Base-by-base conservation (phyloP, 2,329 filamentous ascomycete genomes). In the Scytalidium lignicola region DNA sequence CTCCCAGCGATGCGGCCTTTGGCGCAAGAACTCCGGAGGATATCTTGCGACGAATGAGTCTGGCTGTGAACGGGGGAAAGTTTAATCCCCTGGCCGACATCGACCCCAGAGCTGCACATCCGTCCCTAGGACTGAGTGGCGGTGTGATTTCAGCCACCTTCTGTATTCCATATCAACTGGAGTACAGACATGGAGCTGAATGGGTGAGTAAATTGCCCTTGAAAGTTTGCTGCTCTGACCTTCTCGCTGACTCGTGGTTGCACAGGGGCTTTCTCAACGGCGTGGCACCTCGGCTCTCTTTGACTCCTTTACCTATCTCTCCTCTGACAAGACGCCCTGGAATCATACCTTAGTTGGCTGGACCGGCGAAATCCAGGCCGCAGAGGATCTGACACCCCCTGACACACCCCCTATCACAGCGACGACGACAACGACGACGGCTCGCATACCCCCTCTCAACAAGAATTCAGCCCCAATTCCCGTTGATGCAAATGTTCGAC, bases 291-390 rank as follows among this genome's bases (percentile, higher is more conserved):
- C 92, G 12, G 90, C 92, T 15, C 78, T 97, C 28, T 95, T 95
- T 69, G 90, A 96, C 67, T 91, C 90, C 9, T 90, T 97, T 62
- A 65, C 85, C 49, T 85, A 95, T 68, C 82, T 97, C 41, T 88
- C 90, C 3, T 95, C 90, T n/a, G 76, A 86, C 49, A 78, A 86
- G 41, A 85, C 86, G 2, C 83, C 86, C 18, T 97, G 91, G 91
- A 89, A 90, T 60, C 92, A 96, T 70, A 93, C 85, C 1, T 79
- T 96, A 5, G 88, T 97, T 47, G 91, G 90, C 42, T 97, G 92
- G 92, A 96, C 92, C 2, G 92, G 92, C 51, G 92, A 97, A 67
- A 86, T 92, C 51, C 80, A 84, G 50, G 71, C 68, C 3, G 70
- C 74, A 39, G 74, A 78, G 41, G 62, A 67, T 18, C 55, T 71